Evolutionary conservation across 257 asterid species (phyloP), one percentile per base, ranked within the genome.

Genomic region (Gentiana macrophylla): DNA sequence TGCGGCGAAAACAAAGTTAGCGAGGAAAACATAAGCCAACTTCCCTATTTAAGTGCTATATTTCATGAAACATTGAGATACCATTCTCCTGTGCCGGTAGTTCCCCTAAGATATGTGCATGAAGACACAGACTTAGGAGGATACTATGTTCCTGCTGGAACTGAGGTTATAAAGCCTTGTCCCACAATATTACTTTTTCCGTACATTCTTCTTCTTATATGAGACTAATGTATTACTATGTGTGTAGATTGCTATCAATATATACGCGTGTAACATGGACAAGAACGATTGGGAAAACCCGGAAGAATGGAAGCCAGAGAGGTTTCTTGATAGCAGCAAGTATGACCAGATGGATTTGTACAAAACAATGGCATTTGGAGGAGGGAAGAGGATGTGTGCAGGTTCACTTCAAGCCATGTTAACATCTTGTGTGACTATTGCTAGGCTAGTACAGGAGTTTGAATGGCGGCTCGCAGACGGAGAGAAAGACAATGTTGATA

Each of bases 221-320:
- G 8, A 32, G 8, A 5, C 13, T 4, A 35, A 11, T 12, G 56
- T 2, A 51, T 1, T 59, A 34, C 15, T 4, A 33, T 1, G 36
- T 53, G 0, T 60, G 67, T 75, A 91, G 98, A 83, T 91, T 57
- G 94, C 96, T 1, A 65, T 91, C 73, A 91, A 87, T 63, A 74
- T 87, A 45, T 81, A 83, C 1, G 95, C 88, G 8, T 91, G 98
- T 62, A 84, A 84, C 82, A 84, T 82, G 94, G 98, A 83, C 74
- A 65, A 37, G 64, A 72, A 67, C 3, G 70, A 70, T 57, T 91
- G 94, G 94, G 88, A 81, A 46, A 46, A 46, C 49, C 88, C 97
- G 0, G 77, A 72, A 33, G 88, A 84, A 46, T 91, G 97, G 95
- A 69, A 37, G 35, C 97, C 98, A 0, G 94, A 91, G 70, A 75